A percentile compares a stretch with the other conserved stretches of the same genome.
These are phyloP conservation scores for Cyberlindnera petersonii DNA, from an alignment of 805 yeast genomes.

Conservation along the genomic window DNA sequence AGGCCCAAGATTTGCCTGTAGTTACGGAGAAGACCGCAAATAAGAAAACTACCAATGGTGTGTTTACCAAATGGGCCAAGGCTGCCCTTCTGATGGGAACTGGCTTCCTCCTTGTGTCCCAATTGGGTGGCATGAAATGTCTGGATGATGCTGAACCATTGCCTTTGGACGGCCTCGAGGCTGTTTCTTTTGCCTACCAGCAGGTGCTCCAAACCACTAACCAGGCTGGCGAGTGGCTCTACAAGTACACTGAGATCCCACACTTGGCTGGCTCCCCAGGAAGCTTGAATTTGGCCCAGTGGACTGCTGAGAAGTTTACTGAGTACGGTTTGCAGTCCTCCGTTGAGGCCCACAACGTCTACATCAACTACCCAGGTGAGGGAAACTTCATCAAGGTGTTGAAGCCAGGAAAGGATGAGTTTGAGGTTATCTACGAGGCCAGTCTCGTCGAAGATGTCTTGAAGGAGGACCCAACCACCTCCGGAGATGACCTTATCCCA, in stretches of 20 bases:
- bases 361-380: constrained; percentile 57
- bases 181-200: constrained; percentile 20
- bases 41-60: neutral
- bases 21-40: no score
- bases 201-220: constrained; percentile 27
- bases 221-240: constrained; percentile 50
- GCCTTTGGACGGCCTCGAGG: constrained; percentile 7
- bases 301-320: constrained; percentile 54
- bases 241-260: constrained; percentile 46
- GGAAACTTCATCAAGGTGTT: constrained; percentile 45
- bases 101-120: constrained; percentile 1
- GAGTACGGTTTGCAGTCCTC: constrained; percentile 55
- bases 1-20: no score
- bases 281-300: constrained; percentile 45
- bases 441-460: constrained; percentile 49
- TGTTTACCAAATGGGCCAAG: constrained; percentile 5
- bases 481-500: constrained; percentile 49
- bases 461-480: constrained; percentile 44
- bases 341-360: constrained; percentile 58
- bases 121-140: neutral
- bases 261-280: constrained; percentile 55
- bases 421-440: constrained; percentile 43
- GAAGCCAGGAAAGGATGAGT: constrained; percentile 10
- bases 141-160: neutral
- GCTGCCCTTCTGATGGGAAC: constrained; percentile 1